A percentile compares a stretch with the other conserved stretches of the same genome.
Evolutionary conservation across 2,329 filamentous ascomycete species (phyloP).

Genomic region (Aureobasidium sp.): DNA sequence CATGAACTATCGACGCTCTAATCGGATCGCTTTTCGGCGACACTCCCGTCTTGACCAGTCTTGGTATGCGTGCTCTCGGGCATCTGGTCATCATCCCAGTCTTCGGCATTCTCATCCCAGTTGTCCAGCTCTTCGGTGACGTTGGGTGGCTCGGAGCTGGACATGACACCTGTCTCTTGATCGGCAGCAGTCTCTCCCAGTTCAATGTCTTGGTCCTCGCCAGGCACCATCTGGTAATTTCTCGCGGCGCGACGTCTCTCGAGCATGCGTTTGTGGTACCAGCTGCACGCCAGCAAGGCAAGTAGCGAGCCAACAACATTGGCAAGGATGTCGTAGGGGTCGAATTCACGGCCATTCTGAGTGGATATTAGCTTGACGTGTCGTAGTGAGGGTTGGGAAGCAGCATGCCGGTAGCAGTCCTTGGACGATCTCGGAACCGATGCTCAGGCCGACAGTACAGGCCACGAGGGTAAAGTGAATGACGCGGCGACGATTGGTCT

Average conservation of each 20-base stretch:
- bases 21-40: conserved; percentile 38
- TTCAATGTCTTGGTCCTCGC: conserved; percentile 62
- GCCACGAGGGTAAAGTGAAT: conserved; percentile 75
- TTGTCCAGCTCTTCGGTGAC: conserved; percentile 83
- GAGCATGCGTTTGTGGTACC: conserved; percentile 95
- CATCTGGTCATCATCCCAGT: conserved; percentile 56
- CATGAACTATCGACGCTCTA: conserved; percentile 19
- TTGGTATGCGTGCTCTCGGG: conserved; percentile 19
- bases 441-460: conserved; percentile 65
- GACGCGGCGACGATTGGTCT: conserved; percentile 78
- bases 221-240: conserved; percentile 63
- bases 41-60: conserved; percentile 26
- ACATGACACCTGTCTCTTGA: conserved; percentile 29
- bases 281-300: conserved; percentile 68
- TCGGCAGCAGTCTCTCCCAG: conserved; percentile 54
- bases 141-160: conserved; percentile 56
- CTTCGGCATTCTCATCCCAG: conserved; percentile 80
- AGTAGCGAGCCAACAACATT: conserved; percentile 73
- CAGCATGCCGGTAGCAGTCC: conserved; percentile 56
- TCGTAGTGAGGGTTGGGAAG: conserved; percentile 23
- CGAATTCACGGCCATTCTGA: conserved; percentile 51
- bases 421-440: conserved; percentile 72
- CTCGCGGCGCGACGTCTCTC: conserved; percentile 73
- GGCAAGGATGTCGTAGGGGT: conserved; percentile 78
- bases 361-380: background rate